phyloP scores from a whole-genome alignment of 495 filamentous ascomycete species.

The Sporormia fimetaria region DNA sequence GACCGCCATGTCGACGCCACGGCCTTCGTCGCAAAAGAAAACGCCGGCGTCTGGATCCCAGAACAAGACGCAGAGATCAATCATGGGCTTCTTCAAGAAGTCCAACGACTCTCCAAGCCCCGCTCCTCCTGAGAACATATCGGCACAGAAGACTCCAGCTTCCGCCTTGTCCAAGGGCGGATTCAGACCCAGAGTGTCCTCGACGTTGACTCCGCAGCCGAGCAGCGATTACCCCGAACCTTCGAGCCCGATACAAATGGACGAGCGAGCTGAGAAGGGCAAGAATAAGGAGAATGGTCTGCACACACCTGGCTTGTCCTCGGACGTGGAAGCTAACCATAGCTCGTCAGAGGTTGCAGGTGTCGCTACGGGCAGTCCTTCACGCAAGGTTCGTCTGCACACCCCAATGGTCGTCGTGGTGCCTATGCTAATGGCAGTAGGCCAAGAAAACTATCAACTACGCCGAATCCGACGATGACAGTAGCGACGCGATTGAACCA shows the following conservation, averaged over 20 bases:
- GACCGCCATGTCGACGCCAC: constrained; percentile 33
- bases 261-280: constrained; percentile 23
- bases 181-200: constrained; percentile 22
- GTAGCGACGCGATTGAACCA: constrained; percentile 43
- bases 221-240: constrained; percentile 60
- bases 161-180: constrained; percentile 13
- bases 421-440: constrained; percentile 5
- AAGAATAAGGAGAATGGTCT: constrained; percentile 35
- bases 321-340: constrained; percentile 29
- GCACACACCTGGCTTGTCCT: constrained; percentile 30
- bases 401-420: not conserved
- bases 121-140: constrained; percentile 35
- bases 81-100: constrained; percentile 78
- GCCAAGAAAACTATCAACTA: constrained; percentile 51
- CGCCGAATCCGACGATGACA: constrained; percentile 53
- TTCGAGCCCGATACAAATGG: constrained; percentile 40
- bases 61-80: constrained; percentile 62
- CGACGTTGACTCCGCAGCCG: constrained; percentile 56
- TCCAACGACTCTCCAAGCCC: constrained; percentile 38
- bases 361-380: constrained; percentile 43
- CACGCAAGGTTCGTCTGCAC: constrained; percentile 41
- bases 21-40: constrained; percentile 27
- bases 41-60: constrained; percentile 26
- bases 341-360: constrained; percentile 31
- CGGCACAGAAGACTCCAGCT: constrained; percentile 31